Percentiles rank a stretch among this genome's conserved stretches.
These are phyloP conservation scores for Fusarium austroafricanum DNA, from an alignment of 2,329 filamentous ascomycete species.

Conservation along the genomic window DNA sequence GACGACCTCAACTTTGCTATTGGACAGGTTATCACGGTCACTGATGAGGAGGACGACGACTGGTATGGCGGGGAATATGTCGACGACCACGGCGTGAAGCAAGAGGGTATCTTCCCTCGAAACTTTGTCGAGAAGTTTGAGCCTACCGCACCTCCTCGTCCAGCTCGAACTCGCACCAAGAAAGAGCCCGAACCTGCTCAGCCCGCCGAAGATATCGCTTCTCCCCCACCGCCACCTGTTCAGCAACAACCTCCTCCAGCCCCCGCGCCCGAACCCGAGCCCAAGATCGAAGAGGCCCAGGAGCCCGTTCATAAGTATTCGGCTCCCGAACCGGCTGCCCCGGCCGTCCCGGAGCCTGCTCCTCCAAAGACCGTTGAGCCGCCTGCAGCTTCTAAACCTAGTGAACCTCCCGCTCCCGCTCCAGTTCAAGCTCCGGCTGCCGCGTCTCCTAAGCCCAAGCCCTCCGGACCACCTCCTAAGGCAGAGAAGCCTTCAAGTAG, in stretches of 20 bases:
- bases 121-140: slow-evolving; percentile 99
- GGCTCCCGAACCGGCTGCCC: slow-evolving; percentile 51
- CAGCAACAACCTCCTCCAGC: slow-evolving; percentile 50
- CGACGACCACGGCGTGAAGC: slow-evolving; percentile 77
- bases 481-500: slow-evolving; percentile 78
- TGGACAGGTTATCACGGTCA: slow-evolving; percentile 94
- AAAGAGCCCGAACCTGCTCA: slow-evolving; percentile 59
- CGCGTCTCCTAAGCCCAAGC: slow-evolving; percentile 53
- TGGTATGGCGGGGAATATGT: slow-evolving; percentile 93
- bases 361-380: slow-evolving; percentile 52
- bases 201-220: slow-evolving; percentile 53
- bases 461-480: slow-evolving; percentile 72
- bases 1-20: slow-evolving; percentile 90
- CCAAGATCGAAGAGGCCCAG: slow-evolving; percentile 52
- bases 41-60: slow-evolving; percentile 89
- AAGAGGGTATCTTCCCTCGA: slow-evolving; percentile 90
- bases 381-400: slow-evolving; percentile 47
- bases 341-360: slow-evolving; percentile 45
- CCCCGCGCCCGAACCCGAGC: slow-evolving; percentile 52
- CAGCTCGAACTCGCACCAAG: slow-evolving; percentile 78
- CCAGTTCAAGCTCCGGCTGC: slow-evolving; percentile 46
- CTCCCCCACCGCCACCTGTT: slow-evolving; percentile 49
- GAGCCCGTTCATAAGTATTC: slow-evolving; percentile 49
- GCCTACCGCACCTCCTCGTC: slow-evolving; percentile 88
- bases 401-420: slow-evolving; percentile 48